phyloP scores from a whole-genome alignment of 441 rosid genomes.

The Gossypium gossypioides region DNA sequence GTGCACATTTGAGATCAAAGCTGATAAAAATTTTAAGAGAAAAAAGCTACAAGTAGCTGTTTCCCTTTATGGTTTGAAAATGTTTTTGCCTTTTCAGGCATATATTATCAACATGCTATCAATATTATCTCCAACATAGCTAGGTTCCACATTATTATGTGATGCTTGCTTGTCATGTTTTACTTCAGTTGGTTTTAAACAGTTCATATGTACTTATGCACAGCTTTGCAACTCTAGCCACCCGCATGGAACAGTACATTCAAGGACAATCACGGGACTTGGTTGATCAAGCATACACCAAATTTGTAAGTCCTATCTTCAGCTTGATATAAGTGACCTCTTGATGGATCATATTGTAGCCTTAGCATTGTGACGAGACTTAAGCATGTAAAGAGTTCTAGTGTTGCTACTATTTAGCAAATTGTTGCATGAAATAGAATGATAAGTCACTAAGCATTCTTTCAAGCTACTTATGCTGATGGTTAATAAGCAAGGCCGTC shows the following conservation, averaged over 20 bases:
- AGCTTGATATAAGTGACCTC: neutral
- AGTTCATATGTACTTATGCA: conserved; percentile 10
- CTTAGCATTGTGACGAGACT: neutral
- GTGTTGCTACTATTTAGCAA: neutral
- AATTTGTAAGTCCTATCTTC: conserved; percentile 59
- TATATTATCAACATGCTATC: neutral
- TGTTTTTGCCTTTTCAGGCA: neutral
- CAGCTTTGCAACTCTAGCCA: conserved; percentile 93
- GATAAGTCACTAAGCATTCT: neutral
- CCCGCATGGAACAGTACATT: conserved; percentile 98
- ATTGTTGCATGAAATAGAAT: neutral
- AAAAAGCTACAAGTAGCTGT: neutral
- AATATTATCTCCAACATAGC: conserved; percentile 2
- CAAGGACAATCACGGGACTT: conserved; percentile 97
- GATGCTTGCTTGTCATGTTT: neutral
- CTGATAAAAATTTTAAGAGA: neutral
- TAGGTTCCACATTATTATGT: neutral
- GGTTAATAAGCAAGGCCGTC: neutral
- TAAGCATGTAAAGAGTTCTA: neutral
- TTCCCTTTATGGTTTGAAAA: neutral
- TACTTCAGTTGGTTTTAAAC: neutral
- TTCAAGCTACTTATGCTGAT: neutral
- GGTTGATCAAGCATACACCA: conserved; percentile 95
- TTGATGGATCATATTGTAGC: neutral
- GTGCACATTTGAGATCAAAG: neutral